Conservation (phyloP, 345 rosid genomes). For the Erodium maritimum region DNA sequence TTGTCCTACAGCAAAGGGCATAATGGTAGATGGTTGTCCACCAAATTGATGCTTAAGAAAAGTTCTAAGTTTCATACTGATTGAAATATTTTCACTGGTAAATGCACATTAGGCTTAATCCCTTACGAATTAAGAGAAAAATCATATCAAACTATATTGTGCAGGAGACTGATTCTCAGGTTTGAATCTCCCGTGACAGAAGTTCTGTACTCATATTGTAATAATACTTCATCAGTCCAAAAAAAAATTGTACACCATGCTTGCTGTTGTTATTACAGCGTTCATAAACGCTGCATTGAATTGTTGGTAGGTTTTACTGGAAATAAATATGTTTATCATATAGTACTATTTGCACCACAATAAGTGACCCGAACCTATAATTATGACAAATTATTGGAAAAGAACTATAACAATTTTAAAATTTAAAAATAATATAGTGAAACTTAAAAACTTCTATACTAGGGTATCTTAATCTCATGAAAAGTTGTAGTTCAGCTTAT, state of each 20-base stretch:
- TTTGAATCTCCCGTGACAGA: not conserved
- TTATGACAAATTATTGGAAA: too few relatives aligned
- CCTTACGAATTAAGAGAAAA: not conserved
- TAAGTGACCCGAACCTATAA: too few relatives aligned
- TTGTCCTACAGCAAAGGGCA: slow-evolving; percentile 75
- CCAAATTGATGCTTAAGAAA: slow-evolving; percentile 13
- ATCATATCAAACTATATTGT: not conserved
- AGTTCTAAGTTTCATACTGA: not conserved
- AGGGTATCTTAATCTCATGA: too few relatives aligned
- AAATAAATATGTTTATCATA: not conserved
- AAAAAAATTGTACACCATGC: not conserved
- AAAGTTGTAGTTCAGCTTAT: too few relatives aligned
- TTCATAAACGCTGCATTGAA: too few relatives aligned
- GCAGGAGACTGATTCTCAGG: not conserved
- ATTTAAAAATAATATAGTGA: too few relatives aligned
- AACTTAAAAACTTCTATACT: too few relatives aligned
- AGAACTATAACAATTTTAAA: too few relatives aligned
- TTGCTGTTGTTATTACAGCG: too few relatives aligned
- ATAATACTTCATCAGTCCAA: not conserved
- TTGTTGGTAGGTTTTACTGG: not conserved
- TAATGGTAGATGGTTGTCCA: slow-evolving; percentile 50
- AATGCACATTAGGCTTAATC: not conserved
- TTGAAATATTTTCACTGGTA: not conserved
- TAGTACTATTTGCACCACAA: not conserved
- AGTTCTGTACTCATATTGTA: not conserved